These are phyloP conservation scores for Colletotrichum tanaceti DNA, from an alignment of 2,329 filamentous ascomycete genomes.

Conservation along the genomic window DNA sequence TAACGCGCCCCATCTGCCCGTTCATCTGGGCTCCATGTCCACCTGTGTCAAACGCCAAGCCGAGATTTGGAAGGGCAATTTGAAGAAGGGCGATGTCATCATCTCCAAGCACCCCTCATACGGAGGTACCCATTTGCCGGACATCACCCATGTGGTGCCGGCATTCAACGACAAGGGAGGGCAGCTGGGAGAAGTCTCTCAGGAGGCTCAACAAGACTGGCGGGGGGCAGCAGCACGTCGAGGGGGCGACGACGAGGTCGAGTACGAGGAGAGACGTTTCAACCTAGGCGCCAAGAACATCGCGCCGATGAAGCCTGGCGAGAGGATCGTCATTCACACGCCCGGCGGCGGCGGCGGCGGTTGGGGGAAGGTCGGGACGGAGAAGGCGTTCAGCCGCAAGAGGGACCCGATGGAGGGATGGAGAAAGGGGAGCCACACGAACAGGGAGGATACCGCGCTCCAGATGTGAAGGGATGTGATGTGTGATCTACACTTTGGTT, in stretches of 20 bases:
- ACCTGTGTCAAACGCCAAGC: constrained; percentile 83
- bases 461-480: constrained; percentile 58
- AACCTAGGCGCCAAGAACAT: constrained; percentile 85
- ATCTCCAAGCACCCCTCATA: constrained; percentile 87
- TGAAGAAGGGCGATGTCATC: constrained; percentile 83
- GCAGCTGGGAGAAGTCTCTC: constrained; percentile 60
- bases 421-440: constrained; percentile 68
- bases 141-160: constrained; percentile 84
- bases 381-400: constrained; percentile 61
- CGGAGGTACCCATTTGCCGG: constrained; percentile 84
- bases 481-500: too few relatives aligned
- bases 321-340: constrained; percentile 81
- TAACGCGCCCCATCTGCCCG: constrained; percentile 83
- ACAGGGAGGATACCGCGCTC: constrained; percentile 68
- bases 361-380: constrained; percentile 73
- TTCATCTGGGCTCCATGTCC: constrained; percentile 85
- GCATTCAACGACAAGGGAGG: constrained; percentile 74
- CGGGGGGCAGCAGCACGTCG: constrained; percentile 28
- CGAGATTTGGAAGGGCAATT: constrained; percentile 80
- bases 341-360: constrained; percentile 84
- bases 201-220: constrained; percentile 48
- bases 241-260: constrained; percentile 49
- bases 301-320: constrained; percentile 79
- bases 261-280: constrained; percentile 71
- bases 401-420: constrained; percentile 67